These are phyloP conservation scores for Papiliotrema flavescens DNA, from an alignment of 1,284 basidiomycete genomes.

Conservation along the genomic window DNA sequence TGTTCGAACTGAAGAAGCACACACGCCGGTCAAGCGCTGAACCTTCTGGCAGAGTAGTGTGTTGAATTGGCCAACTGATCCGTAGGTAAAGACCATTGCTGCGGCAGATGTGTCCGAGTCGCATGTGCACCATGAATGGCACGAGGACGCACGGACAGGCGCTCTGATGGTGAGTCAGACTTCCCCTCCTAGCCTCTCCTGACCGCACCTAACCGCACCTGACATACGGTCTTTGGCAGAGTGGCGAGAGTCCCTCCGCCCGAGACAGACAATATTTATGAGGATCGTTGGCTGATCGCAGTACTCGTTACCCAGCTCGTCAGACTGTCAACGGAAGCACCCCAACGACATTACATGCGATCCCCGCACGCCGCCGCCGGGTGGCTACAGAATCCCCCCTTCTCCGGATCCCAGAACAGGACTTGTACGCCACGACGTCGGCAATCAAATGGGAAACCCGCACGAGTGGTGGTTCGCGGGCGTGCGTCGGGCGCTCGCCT, in stretches of 20 bases:
- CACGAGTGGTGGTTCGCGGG: background rate
- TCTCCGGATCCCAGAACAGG: conserved; percentile 11
- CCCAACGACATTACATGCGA: too few species aligned
- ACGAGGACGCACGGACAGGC: conserved; percentile 25
- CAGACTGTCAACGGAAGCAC: background rate
- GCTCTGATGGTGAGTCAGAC: conserved; percentile 22
- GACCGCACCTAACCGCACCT: too few species aligned
- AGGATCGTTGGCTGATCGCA: too few species aligned
- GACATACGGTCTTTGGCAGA: too few species aligned
- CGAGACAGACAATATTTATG: too few species aligned
- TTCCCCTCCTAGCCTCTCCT: too few species aligned
- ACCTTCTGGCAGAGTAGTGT: too few species aligned
- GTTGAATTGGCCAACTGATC: too few species aligned
- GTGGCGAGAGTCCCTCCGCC: too few species aligned
- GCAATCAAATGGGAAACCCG: background rate
- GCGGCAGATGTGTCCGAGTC: conserved; percentile 7
- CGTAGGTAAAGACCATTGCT: conserved; percentile 22
- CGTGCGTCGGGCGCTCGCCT: background rate
- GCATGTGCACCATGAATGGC: conserved; percentile 5
- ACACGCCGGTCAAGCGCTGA: too few species aligned
- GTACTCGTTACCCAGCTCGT: conserved; percentile 9
- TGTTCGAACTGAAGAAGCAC: too few species aligned
- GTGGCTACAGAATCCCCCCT: background rate
- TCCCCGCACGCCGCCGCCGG: background rate
- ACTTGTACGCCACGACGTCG: conserved; percentile 7